These are phyloP conservation scores for Diophrys sp. DNA, from an alignment of 73 alveolate genomes.

Conservation along the genomic window DNA sequence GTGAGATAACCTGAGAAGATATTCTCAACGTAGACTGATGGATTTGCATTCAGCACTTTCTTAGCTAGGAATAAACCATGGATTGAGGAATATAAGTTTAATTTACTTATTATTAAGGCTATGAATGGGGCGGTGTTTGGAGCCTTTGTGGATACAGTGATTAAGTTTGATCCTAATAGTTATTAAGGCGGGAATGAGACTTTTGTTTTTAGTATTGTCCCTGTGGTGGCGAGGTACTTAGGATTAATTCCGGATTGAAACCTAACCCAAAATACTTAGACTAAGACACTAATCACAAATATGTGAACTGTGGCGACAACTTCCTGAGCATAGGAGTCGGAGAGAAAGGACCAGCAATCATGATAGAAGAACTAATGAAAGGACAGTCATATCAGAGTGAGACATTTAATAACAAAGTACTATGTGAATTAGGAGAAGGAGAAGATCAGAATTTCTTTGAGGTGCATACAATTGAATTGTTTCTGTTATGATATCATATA, in stretches of 20 bases:
- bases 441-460: neutral
- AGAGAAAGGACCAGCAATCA: conserved; percentile 53
- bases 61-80: conserved; percentile 9
- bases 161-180: neutral
- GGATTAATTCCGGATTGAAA: conserved; percentile 5
- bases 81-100: conserved; percentile 4
- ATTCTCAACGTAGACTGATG: conserved; percentile 31
- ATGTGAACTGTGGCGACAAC: conserved; percentile 28
- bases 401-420: conserved; percentile 26
- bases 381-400: conserved; percentile 34
- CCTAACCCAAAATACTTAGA: conserved; percentile 1
- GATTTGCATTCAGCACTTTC: conserved; percentile 26
- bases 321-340: conserved; percentile 51
- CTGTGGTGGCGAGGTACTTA: neutral
- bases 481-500: conserved; percentile 7
- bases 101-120: conserved; percentile 18
- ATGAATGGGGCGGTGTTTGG: conserved; percentile 35
- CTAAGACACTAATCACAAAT: conserved; percentile 9
- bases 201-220: conserved; percentile 24
- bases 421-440: neutral
- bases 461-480: neutral
- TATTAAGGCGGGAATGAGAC: conserved; percentile 33
- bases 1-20: conserved; percentile 34
- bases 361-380: conserved; percentile 30
- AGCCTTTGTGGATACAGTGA: conserved; percentile 46